Base-by-base conservation (phyloP, 2,329 filamentous ascomycete species). In the Fusarium robinianum region DNA sequence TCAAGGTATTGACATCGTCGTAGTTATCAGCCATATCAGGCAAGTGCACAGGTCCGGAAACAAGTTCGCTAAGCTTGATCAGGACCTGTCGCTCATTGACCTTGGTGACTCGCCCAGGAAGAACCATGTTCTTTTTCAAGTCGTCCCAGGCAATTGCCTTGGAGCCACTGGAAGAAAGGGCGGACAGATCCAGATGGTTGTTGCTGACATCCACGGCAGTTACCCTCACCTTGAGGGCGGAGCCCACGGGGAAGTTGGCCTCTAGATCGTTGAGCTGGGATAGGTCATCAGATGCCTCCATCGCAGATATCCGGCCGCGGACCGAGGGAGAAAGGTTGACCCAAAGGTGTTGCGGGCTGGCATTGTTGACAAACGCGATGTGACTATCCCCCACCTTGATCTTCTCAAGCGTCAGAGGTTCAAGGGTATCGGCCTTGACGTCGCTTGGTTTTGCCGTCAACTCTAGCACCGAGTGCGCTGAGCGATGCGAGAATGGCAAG, bases 351-450 rank as follows among this genome's bases (percentile, higher is more conserved):
- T 88, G 84, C 18, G 88, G 79, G 15, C 80, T 80, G 49, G 92
- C 77, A 63, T 96, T 97, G 75, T 97, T 99, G 64, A 99, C 82
- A 63, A 92, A 97, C 1, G 87, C 91, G 36, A 95, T 68, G 68
- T 88, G 83, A 3, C 78, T 80, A 12, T 86, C 84, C 12, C 87
- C 90, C 36, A 81, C 72, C 58, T 85, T 76, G 50, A 99, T 72
- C 47, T 88, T 81, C 17, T 88, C 83, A 21, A 96, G 72, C 6
- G 83, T 82, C 31, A 96, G 72, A 1, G 84, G 72, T 22, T 72
- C 60, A 0, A 68, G 57, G 6, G 64, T 51, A 8, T 68, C 67
- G 14, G 64, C 65, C 39, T 83, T 76, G 26, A 84, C 67, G 46
- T 87, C 79, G 44, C 80, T 86, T 22, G 81, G 78, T 70, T 91